phyloP scores from a whole-genome alignment of 2,329 filamentous ascomycete genomes.

The Arthroderma sp. region DNA sequence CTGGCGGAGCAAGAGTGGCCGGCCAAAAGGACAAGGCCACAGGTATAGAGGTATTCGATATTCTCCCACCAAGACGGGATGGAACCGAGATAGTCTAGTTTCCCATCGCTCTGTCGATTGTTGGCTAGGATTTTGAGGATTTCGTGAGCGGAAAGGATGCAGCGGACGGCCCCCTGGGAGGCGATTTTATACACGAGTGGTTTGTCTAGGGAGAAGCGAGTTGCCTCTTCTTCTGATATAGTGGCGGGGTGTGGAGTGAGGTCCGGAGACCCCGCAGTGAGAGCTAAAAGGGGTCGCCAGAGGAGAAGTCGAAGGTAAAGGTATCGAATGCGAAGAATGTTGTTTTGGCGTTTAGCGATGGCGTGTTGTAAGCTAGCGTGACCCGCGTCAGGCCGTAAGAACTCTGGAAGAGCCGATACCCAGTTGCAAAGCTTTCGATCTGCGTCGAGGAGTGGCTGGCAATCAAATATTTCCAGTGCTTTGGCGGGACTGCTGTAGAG shows the following conservation, averaged over 20 bases:
- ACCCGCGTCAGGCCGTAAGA: conserved; percentile 6
- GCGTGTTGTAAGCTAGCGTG: conserved; percentile 6
- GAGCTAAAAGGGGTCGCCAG: conserved; percentile 10
- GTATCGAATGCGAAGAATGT: conserved; percentile 15
- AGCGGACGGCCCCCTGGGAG: conserved; percentile 9
- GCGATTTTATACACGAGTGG: conserved; percentile 8
- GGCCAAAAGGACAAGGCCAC: conserved; percentile 8
- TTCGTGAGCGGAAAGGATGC: conserved; percentile 9
- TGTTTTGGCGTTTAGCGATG: conserved; percentile 14
- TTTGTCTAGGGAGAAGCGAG: conserved; percentile 1
- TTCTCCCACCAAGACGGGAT: conserved; percentile 12
- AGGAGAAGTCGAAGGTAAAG: conserved; percentile 14
- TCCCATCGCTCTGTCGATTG: conserved; percentile 1
- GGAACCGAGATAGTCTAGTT: conserved; percentile 1
- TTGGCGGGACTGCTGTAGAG: conserved; percentile 9
- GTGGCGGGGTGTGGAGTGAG: background rate
- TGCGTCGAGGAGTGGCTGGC: conserved; percentile 9
- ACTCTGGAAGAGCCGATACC: conserved; percentile 14
- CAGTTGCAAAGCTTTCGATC: conserved; percentile 15
- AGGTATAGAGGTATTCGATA: conserved; percentile 8
- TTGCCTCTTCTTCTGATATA: background rate
- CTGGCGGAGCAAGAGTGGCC: conserved; percentile 8
- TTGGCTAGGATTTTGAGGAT: conserved; percentile 6
- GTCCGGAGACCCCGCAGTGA: conserved; percentile 9
- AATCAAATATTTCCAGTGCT: conserved; percentile 13